Evolutionary conservation across 2,329 filamentous ascomycete genomes (phyloP).

Genomic region (Achaetomium macrosporum): DNA sequence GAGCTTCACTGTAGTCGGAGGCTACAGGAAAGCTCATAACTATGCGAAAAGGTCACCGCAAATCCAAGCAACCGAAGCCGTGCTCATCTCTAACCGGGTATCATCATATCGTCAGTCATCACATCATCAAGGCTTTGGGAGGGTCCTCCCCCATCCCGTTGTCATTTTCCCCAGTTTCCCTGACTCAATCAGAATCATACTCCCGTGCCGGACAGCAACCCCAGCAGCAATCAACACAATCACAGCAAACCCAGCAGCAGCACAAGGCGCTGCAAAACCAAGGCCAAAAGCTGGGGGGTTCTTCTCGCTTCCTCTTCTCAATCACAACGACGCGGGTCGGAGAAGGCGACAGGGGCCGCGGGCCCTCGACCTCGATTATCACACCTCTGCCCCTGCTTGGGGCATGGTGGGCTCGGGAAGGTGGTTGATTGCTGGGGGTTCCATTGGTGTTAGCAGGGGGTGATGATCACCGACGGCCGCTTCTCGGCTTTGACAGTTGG

Average conservation of each 20-base stretch:
- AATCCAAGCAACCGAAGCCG: too few relatives aligned
- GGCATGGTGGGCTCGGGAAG: slow-evolving; percentile 7
- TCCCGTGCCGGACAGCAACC: slow-evolving; percentile 11
- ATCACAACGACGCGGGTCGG: slow-evolving; percentile 15
- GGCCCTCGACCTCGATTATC: slow-evolving; percentile 10
- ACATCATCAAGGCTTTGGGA: neutral
- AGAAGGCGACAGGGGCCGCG: slow-evolving; percentile 10
- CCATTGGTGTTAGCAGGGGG: neutral
- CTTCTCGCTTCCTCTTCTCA: slow-evolving; percentile 10
- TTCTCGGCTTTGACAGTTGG: neutral
- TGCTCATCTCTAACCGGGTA: too few relatives aligned
- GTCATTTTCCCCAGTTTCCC: neutral
- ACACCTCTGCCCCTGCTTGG: neutral
- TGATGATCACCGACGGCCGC: neutral
- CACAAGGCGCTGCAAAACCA: slow-evolving; percentile 13
- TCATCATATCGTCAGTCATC: neutral
- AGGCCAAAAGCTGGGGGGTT: slow-evolving; percentile 3
- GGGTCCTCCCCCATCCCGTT: neutral
- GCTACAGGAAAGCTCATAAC: neutral
- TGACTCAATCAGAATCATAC: slow-evolving; percentile 9
- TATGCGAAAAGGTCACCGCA: too few relatives aligned
- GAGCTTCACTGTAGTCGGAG: neutral
- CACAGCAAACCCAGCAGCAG: slow-evolving; percentile 13
- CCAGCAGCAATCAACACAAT: slow-evolving; percentile 13
- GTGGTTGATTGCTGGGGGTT: slow-evolving; percentile 7